Base-by-base conservation (phyloP, 2,329 filamentous ascomycete genomes). In the Aurifilum marmelostoma region DNA sequence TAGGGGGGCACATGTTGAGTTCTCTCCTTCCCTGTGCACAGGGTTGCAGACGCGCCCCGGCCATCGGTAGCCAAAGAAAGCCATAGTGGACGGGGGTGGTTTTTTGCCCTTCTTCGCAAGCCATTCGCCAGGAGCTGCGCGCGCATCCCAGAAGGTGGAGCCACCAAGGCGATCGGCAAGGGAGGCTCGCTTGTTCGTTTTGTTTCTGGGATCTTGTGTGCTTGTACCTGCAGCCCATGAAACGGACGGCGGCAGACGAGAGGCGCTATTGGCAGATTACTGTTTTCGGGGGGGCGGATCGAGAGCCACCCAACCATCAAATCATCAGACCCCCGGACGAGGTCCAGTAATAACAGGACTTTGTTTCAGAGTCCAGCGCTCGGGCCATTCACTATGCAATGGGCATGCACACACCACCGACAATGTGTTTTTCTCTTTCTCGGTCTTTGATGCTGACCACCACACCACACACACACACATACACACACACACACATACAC, bases 371-470 rank as follows among this genome's bases (percentile, higher is more conserved):
- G 41, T 52, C 62, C 8, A 2, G 41, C 41, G 37, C 61, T 50
- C 27, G 61, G 39, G 39, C 27, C 41, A 14, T 43, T 43, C n/a
- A 11, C 5, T 7, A 12, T 39, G 79, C 54, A 78, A 37, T 47
- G 5, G 14, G 16, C 14, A 16, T 6, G 18, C 21, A 59, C 32
- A 81, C 68, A 76, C 79, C 0, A 68, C 75, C 8, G 73, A 76
- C n/a, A 77, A 0, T 81, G 79, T 79, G 8, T 34, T 4, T 34
- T 34, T 34, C 34, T 63, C 11, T 66, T 11, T 77, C 79, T 0
- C 80, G 81, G 37, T 39, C 37, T 66, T 81, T 37, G 1, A 37
- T 59, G 29, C 56, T 59, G 56, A 29, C 32, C 32, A 37, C 14
- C 50, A 16, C 14, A 16, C 16, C 50, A 54, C 9, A 34, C 16